phyloP scores from a whole-genome alignment of 2,329 filamentous ascomycete species.

The Monilinia laxa region DNA sequence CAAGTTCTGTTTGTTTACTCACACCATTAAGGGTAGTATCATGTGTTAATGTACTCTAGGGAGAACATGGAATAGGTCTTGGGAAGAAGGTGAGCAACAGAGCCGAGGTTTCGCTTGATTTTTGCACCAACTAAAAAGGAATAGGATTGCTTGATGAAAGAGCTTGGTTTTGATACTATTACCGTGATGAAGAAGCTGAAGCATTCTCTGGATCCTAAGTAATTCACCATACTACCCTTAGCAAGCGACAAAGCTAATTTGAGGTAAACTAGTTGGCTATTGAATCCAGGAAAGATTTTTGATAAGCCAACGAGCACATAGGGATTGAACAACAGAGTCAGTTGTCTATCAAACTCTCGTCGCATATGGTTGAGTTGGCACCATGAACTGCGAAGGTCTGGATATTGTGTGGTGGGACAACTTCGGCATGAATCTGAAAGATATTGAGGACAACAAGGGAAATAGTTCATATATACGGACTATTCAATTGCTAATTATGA shows the following conservation, averaged over 20 bases:
- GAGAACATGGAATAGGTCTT: slow-evolving; percentile 81
- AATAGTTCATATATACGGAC: neutral
- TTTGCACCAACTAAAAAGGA: slow-evolving; percentile 42
- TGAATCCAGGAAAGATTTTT: slow-evolving; percentile 62
- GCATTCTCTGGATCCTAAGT: slow-evolving; percentile 68
- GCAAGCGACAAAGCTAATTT: neutral
- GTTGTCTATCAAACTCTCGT: neutral
- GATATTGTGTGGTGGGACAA: neutral
- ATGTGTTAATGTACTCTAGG: slow-evolving; percentile 41
- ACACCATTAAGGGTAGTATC: neutral
- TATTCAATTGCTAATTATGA: neutral
- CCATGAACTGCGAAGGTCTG: neutral
- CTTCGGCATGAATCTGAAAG: neutral
- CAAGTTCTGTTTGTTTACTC: slow-evolving; percentile 59
- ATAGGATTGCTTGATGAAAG: slow-evolving; percentile 45
- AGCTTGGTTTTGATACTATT: slow-evolving; percentile 76
- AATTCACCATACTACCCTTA: neutral
- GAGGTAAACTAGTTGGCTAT: slow-evolving; percentile 58
- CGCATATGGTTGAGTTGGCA: neutral
- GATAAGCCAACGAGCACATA: slow-evolving; percentile 2
- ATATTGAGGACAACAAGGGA: neutral
- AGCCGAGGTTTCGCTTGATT: slow-evolving; percentile 42
- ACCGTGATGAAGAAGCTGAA: slow-evolving; percentile 83
- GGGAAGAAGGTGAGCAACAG: slow-evolving; percentile 70
- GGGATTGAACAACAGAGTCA: neutral